Percentiles rank a stretch among this genome's conserved stretches.
phyloP scores from a whole-genome alignment of 805 yeast species.

The Candida andamanensis region DNA sequence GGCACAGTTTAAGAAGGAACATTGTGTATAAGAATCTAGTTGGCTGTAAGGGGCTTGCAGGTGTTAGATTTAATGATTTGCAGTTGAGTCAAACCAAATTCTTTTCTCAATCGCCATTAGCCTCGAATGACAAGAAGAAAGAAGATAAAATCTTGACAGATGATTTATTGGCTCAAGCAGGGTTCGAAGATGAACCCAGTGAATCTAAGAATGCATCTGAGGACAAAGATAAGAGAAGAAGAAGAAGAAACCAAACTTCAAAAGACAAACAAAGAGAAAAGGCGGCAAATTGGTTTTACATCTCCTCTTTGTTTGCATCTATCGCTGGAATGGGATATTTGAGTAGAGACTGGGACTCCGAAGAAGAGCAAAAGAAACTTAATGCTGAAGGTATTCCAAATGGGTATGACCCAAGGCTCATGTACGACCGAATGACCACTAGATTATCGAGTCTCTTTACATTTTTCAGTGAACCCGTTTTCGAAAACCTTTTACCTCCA shows the following conservation, averaged over 20 bases:
- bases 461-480: slow-evolving; percentile 89
- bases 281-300: slow-evolving; percentile 70
- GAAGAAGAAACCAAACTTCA: slow-evolving; percentile 57
- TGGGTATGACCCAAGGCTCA: slow-evolving; percentile 62
- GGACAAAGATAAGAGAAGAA: slow-evolving; percentile 18
- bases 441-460: slow-evolving; percentile 73
- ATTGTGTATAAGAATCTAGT: too few species aligned
- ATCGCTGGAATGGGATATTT: slow-evolving; percentile 57
- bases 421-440: slow-evolving; percentile 64
- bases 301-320: slow-evolving; percentile 50
- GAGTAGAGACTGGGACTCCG: slow-evolving; percentile 82
- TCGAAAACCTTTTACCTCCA: slow-evolving; percentile 89
- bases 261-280: slow-evolving; percentile 79
- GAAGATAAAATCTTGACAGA: slow-evolving; percentile 54
- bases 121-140: slow-evolving; percentile 12
- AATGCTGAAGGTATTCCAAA: slow-evolving; percentile 49
- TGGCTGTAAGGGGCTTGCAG: too few species aligned
- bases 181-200: slow-evolving; percentile 48
- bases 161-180: slow-evolving; percentile 78
- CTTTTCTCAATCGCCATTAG: too few species aligned
- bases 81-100: too few species aligned
- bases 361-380: slow-evolving; percentile 52
- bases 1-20: slow-evolving; percentile 1
- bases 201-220: slow-evolving; percentile 3
- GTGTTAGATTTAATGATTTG: too few species aligned